A percentile compares a stretch with the other conserved stretches of the same genome.
Evolutionary conservation across 352 stramenopile genomes (phyloP).

Genomic region (Phytophthora cactorum): DNA sequence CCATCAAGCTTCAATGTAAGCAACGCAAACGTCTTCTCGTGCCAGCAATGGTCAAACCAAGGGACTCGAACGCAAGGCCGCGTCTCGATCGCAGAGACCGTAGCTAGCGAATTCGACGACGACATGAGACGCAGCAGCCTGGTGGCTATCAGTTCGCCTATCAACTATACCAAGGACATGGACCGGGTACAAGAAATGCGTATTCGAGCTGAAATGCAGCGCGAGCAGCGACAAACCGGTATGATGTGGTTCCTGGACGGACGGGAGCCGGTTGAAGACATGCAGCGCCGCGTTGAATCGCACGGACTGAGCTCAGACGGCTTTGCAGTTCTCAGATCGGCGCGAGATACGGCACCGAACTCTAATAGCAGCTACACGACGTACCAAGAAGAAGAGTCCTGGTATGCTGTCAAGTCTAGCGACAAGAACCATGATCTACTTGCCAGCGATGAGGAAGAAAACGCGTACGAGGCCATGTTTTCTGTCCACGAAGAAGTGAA

Average conservation of each 20-base stretch:
- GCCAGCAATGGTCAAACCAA: constrained; percentile 19
- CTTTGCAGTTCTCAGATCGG: constrained; percentile 42
- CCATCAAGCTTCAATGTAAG: constrained; percentile 5
- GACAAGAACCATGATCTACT: constrained; percentile 30
- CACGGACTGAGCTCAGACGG: constrained; percentile 30
- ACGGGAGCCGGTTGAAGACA: constrained; percentile 40
- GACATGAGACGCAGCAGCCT: constrained; percentile 38
- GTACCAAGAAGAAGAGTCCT: constrained; percentile 27
- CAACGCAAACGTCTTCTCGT: neutral
- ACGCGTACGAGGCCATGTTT: constrained; percentile 29
- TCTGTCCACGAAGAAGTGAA: constrained; percentile 30
- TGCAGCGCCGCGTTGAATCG: constrained; percentile 41
- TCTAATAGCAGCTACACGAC: constrained; percentile 14
- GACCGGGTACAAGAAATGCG: constrained; percentile 28
- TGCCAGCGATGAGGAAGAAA: constrained; percentile 13
- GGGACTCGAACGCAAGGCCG: constrained; percentile 17
- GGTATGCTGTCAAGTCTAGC: constrained; percentile 38
- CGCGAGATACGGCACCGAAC: constrained; percentile 24
- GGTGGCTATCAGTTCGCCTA: constrained; percentile 26
- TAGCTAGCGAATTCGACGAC: constrained; percentile 42
- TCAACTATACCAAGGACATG: constrained; percentile 34
- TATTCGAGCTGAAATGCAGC: constrained; percentile 40
- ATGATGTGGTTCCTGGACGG: constrained; percentile 53
- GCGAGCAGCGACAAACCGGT: constrained; percentile 35
- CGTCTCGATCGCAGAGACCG: constrained; percentile 46